A percentile compares a stretch with the other conserved stretches of the same genome.
phyloP scores from a whole-genome alignment of 768 basidiomycete genomes.

The Psilocybe sp. region DNA sequence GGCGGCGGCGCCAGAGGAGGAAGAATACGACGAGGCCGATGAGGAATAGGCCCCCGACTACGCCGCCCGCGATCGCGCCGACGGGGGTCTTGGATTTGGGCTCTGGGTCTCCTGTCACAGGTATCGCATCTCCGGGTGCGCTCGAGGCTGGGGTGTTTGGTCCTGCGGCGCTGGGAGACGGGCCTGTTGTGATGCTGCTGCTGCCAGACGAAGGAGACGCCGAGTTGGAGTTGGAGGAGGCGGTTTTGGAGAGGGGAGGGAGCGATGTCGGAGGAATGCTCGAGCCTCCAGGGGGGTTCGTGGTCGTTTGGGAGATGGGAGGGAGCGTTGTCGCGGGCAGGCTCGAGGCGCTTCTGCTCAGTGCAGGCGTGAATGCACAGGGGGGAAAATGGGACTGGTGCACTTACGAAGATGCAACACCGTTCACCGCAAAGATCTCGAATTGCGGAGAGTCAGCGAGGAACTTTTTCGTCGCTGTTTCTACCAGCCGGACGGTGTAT shows the following conservation, averaged over 20 bases:
- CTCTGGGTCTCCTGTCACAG: neutral
- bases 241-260: neutral
- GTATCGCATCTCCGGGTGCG: too few relatives aligned
- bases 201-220: neutral
- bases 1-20: neutral
- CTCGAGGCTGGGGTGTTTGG: too few relatives aligned
- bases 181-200: neutral
- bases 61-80: neutral
- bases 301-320: too few relatives aligned
- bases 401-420: neutral
- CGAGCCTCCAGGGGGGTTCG: too few relatives aligned
- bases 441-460: neutral
- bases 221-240: neutral
- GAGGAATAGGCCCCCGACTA: neutral
- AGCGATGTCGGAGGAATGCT: too few relatives aligned
- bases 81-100: neutral
- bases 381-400: too few relatives aligned
- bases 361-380: too few relatives aligned
- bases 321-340: neutral
- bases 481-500: neutral
- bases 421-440: neutral
- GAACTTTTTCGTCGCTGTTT: conserved; percentile 1
- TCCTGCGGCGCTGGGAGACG: neutral
- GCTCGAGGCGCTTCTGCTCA: too few relatives aligned
- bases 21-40: neutral